phyloP scores from a whole-genome alignment of 345 rosid species.

The Citrus unshiu region DNA sequence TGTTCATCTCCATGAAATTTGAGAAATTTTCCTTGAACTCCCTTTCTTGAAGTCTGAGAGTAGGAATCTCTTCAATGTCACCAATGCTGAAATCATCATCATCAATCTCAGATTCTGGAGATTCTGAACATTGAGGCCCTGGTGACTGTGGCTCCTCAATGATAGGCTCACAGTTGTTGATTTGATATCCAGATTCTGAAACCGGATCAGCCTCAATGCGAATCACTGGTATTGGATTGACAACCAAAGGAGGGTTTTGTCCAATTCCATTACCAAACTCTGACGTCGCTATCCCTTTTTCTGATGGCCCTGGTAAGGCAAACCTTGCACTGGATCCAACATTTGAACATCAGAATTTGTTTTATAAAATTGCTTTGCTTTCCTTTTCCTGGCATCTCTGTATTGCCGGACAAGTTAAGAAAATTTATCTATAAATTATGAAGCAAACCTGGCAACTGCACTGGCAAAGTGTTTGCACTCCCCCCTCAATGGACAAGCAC shows the following conservation, averaged over 20 bases:
- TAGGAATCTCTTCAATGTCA: conserved; percentile 43
- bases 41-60: conserved; percentile 32
- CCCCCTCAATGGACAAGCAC: conserved; percentile 72
- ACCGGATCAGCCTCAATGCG: conserved; percentile 1
- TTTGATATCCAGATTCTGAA: not conserved
- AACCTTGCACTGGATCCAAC: conserved; percentile 36
- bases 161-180: conserved; percentile 34
- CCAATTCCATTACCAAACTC: not conserved
- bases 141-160: conserved; percentile 65
- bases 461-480: conserved; percentile 79
- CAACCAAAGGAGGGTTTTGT: conserved; percentile 15
- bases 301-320: conserved; percentile 37
- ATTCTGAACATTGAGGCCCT: conserved; percentile 12
- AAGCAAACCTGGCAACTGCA: conserved; percentile 66
- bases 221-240: conserved; percentile 12
- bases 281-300: conserved; percentile 16
- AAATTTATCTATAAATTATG: not conserved
- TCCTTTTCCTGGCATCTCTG: not conserved
- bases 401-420: not conserved
- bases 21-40: conserved; percentile 29
- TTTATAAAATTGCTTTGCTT: not conserved
- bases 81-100: conserved; percentile 32
- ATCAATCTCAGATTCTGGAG: conserved; percentile 36
- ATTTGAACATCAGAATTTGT: not conserved
- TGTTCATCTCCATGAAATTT: conserved; percentile 20